phyloP scores from a whole-genome alignment of 148 eudicot genomes.

The Vaccinium macrocarpon region DNA sequence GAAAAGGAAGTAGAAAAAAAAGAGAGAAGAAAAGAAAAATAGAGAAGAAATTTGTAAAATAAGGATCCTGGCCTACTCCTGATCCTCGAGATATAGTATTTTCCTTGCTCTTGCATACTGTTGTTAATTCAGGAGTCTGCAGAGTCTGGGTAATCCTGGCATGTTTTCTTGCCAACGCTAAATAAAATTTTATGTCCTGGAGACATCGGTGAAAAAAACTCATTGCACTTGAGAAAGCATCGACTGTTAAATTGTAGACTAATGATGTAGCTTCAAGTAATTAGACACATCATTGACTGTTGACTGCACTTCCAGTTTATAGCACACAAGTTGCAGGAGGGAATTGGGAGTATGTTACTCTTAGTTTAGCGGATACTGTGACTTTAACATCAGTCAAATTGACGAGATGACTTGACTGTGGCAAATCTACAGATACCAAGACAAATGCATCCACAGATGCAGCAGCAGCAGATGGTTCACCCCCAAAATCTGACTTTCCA shows the following conservation, averaged over 20 bases:
- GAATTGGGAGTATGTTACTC: not conserved
- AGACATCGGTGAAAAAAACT: not conserved
- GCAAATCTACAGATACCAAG: conserved; percentile 51
- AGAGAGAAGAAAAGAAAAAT: not conserved
- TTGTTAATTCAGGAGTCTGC: not conserved
- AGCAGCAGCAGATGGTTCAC: conserved; percentile 41
- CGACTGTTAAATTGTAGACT: not conserved
- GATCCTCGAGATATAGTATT: not conserved
- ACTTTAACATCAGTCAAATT: not conserved
- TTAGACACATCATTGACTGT: not conserved
- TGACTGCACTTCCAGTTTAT: not conserved
- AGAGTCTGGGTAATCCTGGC: not conserved
- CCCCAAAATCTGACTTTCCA: conserved; percentile 43
- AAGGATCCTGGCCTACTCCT: not conserved
- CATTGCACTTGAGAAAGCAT: not conserved
- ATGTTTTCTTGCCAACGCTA: not conserved
- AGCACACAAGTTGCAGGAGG: not conserved
- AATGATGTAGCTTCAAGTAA: not conserved
- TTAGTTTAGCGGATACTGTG: not conserved
- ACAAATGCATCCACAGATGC: conserved; percentile 65
- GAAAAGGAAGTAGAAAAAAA: not conserved
- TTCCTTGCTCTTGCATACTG: not conserved
- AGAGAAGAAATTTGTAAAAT: not conserved
- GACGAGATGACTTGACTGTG: not conserved
- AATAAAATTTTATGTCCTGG: not conserved